Evolutionary conservation across 768 basidiomycete species (phyloP), one percentile per base, ranked within the genome.

Genomic region (Tulasnella calospora): DNA sequence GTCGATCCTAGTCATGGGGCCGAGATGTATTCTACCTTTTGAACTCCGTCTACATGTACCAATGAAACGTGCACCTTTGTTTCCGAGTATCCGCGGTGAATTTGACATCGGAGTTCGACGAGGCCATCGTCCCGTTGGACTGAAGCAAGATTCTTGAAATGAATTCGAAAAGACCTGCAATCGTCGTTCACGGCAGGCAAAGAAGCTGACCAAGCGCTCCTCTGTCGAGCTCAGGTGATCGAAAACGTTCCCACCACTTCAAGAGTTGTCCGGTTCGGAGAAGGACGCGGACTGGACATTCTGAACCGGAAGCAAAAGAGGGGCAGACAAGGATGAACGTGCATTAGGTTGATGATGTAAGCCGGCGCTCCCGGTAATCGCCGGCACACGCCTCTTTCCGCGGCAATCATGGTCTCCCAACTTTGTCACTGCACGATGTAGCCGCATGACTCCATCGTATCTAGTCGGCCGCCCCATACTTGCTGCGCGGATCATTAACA

Each of bases 401-500:
- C 46, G 40, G 71, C 40, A 73, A 73, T 73, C 71, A 73, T 13
- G 12, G 15, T 38, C 27, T 30, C 33, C 40, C 70, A 36, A 27
- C n/a, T 36, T 36, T 7, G 1, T 23, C 38, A n/a, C 27, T 33
- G 36, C 71, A 67, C 61, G 61, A 67, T 5, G 61, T 67, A 67
- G 30, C 61, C 61, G 61, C 61, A 67, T 67, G 61, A 67, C 61
- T 67, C 61, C 61, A 67, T 67, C 61, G 61, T 67, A 67, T 67
- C 61, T 67, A 27, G 61, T 67, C 61, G 61, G 61, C 61, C 61
- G 61, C 35, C 27, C 33, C 33, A 10, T 67, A 27, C 15, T 27
- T 67, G 61, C 61, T 67, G 27, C 30, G 61, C 61, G 61, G 33
- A 15, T 17, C 61, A 23, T 44, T 35, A 35, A 67, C 61, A 67